Evolutionary conservation across 805 yeast genomes (phyloP), one percentile per base, ranked within the genome.

Genomic region (Myxozyma melibiosi): DNA sequence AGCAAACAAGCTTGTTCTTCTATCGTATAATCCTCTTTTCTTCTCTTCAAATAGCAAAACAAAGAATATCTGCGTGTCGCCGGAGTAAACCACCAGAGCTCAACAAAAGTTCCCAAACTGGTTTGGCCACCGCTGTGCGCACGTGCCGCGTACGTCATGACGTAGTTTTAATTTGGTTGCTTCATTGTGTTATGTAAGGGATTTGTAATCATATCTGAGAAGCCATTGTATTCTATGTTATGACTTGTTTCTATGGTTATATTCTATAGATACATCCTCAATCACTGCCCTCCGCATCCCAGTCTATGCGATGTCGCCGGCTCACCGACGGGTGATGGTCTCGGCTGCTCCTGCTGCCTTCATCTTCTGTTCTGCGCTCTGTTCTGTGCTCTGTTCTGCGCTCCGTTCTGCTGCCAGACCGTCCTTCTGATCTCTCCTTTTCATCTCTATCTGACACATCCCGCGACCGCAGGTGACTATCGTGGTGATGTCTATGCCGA

Each of bases 251-350:
- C n/a, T n/a, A n/a, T n/a, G n/a, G n/a, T 8, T 35, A 13, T 35
- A 8, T 20, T 35, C 39, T 7, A 35, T 35, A n/a, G n/a, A n/a
- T n/a, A n/a, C n/a, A n/a, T n/a, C n/a, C 39, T 20, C 39, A 13
- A 20, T 35, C 30, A 13, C 38, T 18, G 7, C 2, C 40, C 4
- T 31, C 49, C 3, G 20, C 40, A 20, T 45, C 49, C 49, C 49
- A 45, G 39, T 45, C 40, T 4, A 45, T 45, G 6, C 49, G 27
- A 20, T 45, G 49, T 22, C 35, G 27, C 3, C 49, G 49, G 9
- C 40, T 22, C 20, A 38, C 27, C 42, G 42, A 38, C 25, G 25
- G 42, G 14, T 38, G 42, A 8, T 20, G 14, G 27, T 27, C 22
- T 8, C 14, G 18, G 42, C 42, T 38, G 14, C 42, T 18, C 8